Conservation (phyloP, 2,329 filamentous ascomycete genomes). For the Neurospora sp. region DNA sequence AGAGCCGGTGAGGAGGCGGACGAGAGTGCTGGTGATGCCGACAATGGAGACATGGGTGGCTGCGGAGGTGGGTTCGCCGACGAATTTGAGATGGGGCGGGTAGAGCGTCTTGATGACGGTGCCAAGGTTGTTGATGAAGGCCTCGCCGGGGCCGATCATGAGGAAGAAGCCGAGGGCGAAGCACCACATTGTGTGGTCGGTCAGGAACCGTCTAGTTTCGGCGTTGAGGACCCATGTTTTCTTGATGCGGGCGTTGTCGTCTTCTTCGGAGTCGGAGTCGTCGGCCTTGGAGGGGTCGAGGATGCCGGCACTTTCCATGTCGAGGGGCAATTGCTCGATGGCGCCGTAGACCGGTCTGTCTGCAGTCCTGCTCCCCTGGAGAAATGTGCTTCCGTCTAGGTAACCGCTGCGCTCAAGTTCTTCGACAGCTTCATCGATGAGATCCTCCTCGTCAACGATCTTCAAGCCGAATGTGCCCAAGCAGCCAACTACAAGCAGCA, state of each 20-base stretch:
- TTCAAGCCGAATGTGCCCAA: slow-evolving; percentile 65
- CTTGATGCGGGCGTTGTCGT: slow-evolving; percentile 52
- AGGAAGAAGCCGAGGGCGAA: slow-evolving; percentile 86
- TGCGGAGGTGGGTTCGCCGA: slow-evolving; percentile 45
- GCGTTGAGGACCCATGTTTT: slow-evolving; percentile 89
- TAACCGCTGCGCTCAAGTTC: slow-evolving; percentile 85
- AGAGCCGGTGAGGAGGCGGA: slow-evolving; percentile 80
- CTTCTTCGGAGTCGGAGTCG: slow-evolving; percentile 18
- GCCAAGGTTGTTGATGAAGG: slow-evolving; percentile 95
- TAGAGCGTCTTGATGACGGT: slow-evolving; percentile 86
- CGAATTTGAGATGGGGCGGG: slow-evolving; percentile 38
- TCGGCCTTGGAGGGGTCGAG: slow-evolving; percentile 27
- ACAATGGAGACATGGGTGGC: slow-evolving; percentile 91
- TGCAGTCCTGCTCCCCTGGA: slow-evolving; percentile 45
- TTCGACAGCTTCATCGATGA: slow-evolving; percentile 84
- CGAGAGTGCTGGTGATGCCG: slow-evolving; percentile 80
- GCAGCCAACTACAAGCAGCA: slow-evolving; percentile 62
- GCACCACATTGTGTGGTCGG: slow-evolving; percentile 91
- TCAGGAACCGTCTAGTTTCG: slow-evolving; percentile 76
- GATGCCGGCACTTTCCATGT: slow-evolving; percentile 34
- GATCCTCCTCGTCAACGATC: slow-evolving; percentile 73
- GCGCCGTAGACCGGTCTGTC: slow-evolving; percentile 50
- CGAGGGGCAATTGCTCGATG: slow-evolving; percentile 27
- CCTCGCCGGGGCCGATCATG: slow-evolving; percentile 89
- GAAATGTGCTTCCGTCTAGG: slow-evolving; percentile 65